These are phyloP conservation scores for Knoxia roxburghii DNA, from an alignment of 257 asterid species.

Conservation along the genomic window DNA sequence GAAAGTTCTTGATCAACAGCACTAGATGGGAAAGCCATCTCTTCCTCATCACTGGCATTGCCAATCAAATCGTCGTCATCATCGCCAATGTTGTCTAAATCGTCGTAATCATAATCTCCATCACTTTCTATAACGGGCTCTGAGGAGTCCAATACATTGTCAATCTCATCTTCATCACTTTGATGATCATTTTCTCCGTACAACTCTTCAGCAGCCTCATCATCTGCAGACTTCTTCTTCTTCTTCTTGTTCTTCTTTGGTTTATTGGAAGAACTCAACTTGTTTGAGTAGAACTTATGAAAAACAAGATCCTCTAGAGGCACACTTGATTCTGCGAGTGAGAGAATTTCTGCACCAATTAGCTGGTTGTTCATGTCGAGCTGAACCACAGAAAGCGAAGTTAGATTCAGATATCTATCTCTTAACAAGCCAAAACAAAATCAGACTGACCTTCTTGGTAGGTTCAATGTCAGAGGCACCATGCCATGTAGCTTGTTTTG, in stretches of 20 bases:
- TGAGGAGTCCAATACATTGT: conserved; percentile 42
- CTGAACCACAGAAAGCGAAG: conserved; percentile 28
- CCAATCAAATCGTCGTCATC: conserved; percentile 76
- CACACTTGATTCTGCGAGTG: conserved; percentile 69
- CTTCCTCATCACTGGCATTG: conserved; percentile 52
- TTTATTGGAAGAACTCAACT: conserved; percentile 60
- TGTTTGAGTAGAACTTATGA: conserved; percentile 82
- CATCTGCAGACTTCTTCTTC: conserved; percentile 60
- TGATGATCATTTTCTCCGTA: conserved; percentile 42
- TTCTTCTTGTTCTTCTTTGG: conserved; percentile 48
- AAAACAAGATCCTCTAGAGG: conserved; percentile 85
- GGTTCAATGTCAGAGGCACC: conserved; percentile 93
- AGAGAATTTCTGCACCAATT: conserved; percentile 73
- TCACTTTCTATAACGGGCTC: conserved; percentile 31
- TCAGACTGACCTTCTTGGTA: conserved; percentile 61
- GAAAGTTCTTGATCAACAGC: conserved; percentile 28
- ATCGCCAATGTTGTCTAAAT: conserved; percentile 58
- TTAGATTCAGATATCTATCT: not conserved
- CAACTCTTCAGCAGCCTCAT: conserved; percentile 68
- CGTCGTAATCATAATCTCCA: conserved; percentile 61
- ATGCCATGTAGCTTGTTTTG: conserved; percentile 80
- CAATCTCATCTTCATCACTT: conserved; percentile 66
- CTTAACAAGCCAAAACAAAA: not conserved
- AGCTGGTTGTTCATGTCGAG: conserved; percentile 68
- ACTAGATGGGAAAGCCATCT: conserved; percentile 36